Percentiles rank a stretch among this genome's conserved stretches.
phyloP scores from a whole-genome alignment of 2,329 filamentous ascomycete species.

The Cladophialophora exuberans region DNA sequence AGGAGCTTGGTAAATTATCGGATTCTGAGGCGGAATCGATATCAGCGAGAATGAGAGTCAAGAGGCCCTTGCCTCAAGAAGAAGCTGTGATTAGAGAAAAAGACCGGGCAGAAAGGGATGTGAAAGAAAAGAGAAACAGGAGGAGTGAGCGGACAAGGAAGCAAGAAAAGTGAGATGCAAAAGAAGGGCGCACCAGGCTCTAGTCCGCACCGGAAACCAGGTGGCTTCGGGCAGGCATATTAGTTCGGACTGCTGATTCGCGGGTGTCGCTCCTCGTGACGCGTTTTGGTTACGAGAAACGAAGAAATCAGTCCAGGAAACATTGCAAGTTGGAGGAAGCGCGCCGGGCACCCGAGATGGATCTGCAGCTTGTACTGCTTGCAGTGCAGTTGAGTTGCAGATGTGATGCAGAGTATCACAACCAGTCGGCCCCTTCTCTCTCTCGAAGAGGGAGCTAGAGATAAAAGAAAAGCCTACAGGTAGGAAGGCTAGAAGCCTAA shows the following conservation, averaged over 20 bases:
- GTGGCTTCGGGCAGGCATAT: slow-evolving; percentile 12
- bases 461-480: no score
- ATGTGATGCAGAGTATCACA: neutral
- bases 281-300: slow-evolving; percentile 10
- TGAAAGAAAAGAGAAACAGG: slow-evolving; percentile 1
- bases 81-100: neutral
- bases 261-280: slow-evolving; percentile 13
- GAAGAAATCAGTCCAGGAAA: neutral
- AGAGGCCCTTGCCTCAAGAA: neutral
- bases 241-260: slow-evolving; percentile 15
- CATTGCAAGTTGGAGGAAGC: slow-evolving; percentile 12
- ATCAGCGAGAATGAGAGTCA: neutral
- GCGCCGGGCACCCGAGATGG: neutral
- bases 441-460: no score
- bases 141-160: slow-evolving; percentile 6
- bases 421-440: no score
- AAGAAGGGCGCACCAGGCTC: neutral
- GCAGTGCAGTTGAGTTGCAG: neutral
- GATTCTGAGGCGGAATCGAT: neutral
- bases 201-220: neutral
- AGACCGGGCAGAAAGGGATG: neutral
- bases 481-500: neutral
- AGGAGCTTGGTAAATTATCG: no score
- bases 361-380: slow-evolving; percentile 4
- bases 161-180: slow-evolving; percentile 4